phyloP scores from a whole-genome alignment of 2,329 filamentous ascomycete species.

The Pestalotiopsis sp. region DNA sequence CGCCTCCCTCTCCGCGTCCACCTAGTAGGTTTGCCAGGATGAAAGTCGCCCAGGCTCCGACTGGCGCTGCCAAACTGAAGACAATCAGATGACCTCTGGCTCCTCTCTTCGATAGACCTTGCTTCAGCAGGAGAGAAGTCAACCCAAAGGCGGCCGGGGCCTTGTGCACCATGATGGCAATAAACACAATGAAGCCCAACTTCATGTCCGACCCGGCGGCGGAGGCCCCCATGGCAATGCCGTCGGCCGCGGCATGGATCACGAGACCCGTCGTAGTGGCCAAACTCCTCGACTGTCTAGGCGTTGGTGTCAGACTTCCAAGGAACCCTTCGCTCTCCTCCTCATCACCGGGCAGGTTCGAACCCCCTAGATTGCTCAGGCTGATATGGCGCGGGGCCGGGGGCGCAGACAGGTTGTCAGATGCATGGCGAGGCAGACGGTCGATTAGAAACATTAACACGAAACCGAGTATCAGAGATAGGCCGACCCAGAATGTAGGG shows the following conservation, averaged over 20 bases:
- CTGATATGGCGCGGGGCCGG: slow-evolving; percentile 83
- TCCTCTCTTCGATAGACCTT: slow-evolving; percentile 85
- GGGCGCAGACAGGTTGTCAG: slow-evolving; percentile 64
- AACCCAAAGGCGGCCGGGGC: slow-evolving; percentile 94
- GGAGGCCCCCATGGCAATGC: slow-evolving; percentile 93
- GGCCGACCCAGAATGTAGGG: slow-evolving; percentile 79
- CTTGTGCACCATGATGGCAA: slow-evolving; percentile 98
- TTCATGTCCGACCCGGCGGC: slow-evolving; percentile 74
- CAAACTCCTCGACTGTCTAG: slow-evolving; percentile 63
- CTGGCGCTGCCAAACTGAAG: slow-evolving; percentile 88
- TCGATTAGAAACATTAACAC: slow-evolving; percentile 97
- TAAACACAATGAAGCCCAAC: slow-evolving; percentile 87
- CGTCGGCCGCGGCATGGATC: slow-evolving; percentile 93
- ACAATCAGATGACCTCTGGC: slow-evolving; percentile 84
- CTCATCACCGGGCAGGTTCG: slow-evolving; percentile 50
- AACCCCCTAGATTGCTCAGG: slow-evolving; percentile 74
- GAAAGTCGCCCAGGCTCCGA: slow-evolving; percentile 84
- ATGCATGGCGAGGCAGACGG: slow-evolving; percentile 75
- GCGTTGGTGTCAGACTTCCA: slow-evolving; percentile 59
- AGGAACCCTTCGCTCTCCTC: slow-evolving; percentile 62
- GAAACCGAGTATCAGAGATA: slow-evolving; percentile 86
- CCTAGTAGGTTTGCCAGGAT: slow-evolving; percentile 75
- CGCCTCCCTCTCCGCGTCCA: slow-evolving; percentile 46
- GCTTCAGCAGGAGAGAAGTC: slow-evolving; percentile 86
- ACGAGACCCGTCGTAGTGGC: slow-evolving; percentile 94